These are phyloP conservation scores for Pseudocercospora fuligena DNA, from an alignment of 2,329 filamentous ascomycete genomes.

Conservation along the genomic window DNA sequence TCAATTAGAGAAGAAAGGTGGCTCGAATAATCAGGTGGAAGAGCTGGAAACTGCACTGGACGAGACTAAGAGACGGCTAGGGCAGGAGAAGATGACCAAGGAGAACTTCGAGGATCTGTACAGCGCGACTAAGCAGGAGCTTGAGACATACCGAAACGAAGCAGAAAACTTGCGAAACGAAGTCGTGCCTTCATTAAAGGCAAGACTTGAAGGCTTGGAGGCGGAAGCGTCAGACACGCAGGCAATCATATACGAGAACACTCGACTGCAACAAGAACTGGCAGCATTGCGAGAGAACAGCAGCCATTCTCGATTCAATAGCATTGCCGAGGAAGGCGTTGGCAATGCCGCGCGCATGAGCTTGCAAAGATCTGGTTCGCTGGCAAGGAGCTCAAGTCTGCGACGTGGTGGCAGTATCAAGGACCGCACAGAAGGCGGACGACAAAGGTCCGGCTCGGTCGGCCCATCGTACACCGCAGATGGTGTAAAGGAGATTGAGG, in stretches of 20 bases:
- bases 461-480: slow-evolving; percentile 31
- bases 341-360: slow-evolving; percentile 41
- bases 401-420: slow-evolving; percentile 39
- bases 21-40: slow-evolving; percentile 55
- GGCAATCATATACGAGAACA: slow-evolving; percentile 76
- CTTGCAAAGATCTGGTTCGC: slow-evolving; percentile 58
- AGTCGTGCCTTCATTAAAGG: slow-evolving; percentile 76
- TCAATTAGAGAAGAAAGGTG: slow-evolving; percentile 68
- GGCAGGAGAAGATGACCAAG: slow-evolving; percentile 84
- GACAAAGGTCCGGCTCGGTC: slow-evolving; percentile 49
- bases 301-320: slow-evolving; percentile 55
- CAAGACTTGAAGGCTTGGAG: slow-evolving; percentile 79
- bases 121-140: slow-evolving; percentile 78
- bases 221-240: slow-evolving; percentile 73
- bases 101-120: slow-evolving; percentile 93
- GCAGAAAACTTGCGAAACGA: slow-evolving; percentile 91
- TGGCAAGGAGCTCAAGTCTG: slow-evolving; percentile 58
- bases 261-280: slow-evolving; percentile 86
- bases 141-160: slow-evolving; percentile 82
- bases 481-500: slow-evolving; percentile 83
- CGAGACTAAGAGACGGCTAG: slow-evolving; percentile 78
- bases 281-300: slow-evolving; percentile 64
- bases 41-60: slow-evolving; percentile 83
- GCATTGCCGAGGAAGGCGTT: slow-evolving; percentile 64
- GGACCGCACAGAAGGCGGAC: slow-evolving; percentile 45